Base-by-base conservation (phyloP, 371 early-diverging fungal species). In the Rhizopus microsporus region DNA sequence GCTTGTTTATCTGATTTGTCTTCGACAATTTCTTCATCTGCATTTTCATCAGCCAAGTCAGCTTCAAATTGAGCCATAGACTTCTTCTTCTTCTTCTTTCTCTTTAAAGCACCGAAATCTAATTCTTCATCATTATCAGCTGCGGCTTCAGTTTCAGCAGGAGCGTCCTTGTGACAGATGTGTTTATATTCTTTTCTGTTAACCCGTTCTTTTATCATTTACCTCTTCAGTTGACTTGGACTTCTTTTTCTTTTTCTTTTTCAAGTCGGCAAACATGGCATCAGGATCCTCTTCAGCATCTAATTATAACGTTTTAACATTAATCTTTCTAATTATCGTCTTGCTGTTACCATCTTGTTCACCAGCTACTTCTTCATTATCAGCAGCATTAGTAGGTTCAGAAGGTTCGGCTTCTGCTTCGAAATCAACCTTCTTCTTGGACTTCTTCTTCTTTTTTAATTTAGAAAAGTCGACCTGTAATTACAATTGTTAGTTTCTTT, bases 51-150 rank as follows among this genome's bases (percentile, higher is more conserved):
- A 6, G 88, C 90, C 68, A 93, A 72, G 60, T 89, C 89, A 39
- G 90, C 92, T 72, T 92, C 93, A 64, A 90, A 89, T 40, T 89
- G 91, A 5, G 87, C 90, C 82, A 93, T 64, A 64, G 85, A 84
- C 87, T 94, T 94, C 81, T 92, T 95, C 86, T 93, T 92, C 84
- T 94, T 94, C 84, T 94, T 94, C 77, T 91, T 93, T 75, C 90
- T 90, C 74, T 90, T 90, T 69, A 90, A 74, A 54, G 85, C 89
- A 48, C 90, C 90, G 70, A 94, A 90, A 62, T 89, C 92, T 44
- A 87, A 73, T 50, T 81, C 83, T 53, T 87, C 91, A 31, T 80
- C 81, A 15, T 68, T 75, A 7, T 60, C 78, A 30, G 75, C 83
- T 35, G 63, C 75, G 7, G 67, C 67, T n/a, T 71, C 73, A 32